A percentile compares a stretch with the other conserved stretches of the same genome.
These are phyloP conservation scores for Sugiyamaella paludigena DNA, from an alignment of 1,139 yeast species.

Conservation along the genomic window DNA sequence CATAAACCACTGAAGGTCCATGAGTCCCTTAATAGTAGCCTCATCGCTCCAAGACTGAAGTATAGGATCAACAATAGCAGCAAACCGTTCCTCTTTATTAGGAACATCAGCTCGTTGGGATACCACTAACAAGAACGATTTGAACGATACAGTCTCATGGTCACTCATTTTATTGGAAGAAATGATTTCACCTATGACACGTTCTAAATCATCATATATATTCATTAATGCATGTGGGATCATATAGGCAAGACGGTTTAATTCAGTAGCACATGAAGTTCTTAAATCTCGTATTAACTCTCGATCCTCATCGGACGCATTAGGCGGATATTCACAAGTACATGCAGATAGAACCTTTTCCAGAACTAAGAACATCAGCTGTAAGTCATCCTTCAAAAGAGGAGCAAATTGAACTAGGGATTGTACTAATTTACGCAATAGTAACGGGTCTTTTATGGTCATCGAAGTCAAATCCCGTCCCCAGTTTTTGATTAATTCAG, in stretches of 20 bases:
- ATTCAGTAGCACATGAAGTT: conserved; percentile 91
- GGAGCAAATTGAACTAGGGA: conserved; percentile 98
- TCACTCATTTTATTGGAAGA: conserved; percentile 71
- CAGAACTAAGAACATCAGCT: conserved; percentile 71
- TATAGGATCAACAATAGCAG: conserved; percentile 89
- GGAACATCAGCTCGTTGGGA: conserved; percentile 80
- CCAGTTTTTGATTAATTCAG: conserved; percentile 66
- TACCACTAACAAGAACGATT: conserved; percentile 85
- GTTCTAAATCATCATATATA: conserved; percentile 77
- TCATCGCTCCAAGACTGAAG: conserved; percentile 91
- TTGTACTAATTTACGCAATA: conserved; percentile 83
- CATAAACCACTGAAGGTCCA: conserved; percentile 96
- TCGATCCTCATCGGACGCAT: conserved; percentile 62
- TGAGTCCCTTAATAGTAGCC: conserved; percentile 80
- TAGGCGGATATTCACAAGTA: conserved; percentile 55
- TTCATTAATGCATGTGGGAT: conserved; percentile 88
- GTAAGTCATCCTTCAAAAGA: conserved; percentile 67
- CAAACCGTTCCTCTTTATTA: conserved; percentile 70
- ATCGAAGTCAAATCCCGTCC: conserved; percentile 76
- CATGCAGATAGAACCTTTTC: conserved; percentile 88
- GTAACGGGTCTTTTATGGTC: conserved; percentile 73
- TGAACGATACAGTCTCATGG: conserved; percentile 91
- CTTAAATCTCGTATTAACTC: conserved; percentile 84
- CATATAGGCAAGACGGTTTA: conserved; percentile 86
- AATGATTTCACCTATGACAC: conserved; percentile 70